Percentiles rank a stretch among this genome's conserved stretches.
Conservation (phyloP, 2,329 filamentous ascomycete genomes). For the Camillea tinctor region DNA sequence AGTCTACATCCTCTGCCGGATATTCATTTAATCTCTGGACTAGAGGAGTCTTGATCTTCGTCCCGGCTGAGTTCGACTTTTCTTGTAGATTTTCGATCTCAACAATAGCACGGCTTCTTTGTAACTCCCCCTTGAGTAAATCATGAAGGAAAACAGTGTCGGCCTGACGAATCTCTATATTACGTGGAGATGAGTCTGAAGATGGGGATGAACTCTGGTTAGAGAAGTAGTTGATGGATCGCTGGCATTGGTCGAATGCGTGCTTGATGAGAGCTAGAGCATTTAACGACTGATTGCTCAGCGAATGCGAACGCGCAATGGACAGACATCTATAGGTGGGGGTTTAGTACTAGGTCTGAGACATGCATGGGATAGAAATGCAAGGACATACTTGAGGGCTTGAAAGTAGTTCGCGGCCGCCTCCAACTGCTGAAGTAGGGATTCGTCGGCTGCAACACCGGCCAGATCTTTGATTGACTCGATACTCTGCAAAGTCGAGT, state of each 20-base stretch:
- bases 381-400: constrained; percentile 69
- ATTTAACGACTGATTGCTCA: constrained; percentile 70
- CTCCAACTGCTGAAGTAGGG: constrained; percentile 74
- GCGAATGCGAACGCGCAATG: constrained; percentile 78
- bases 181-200: constrained; percentile 52
- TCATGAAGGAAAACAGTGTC: constrained; percentile 59
- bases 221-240: constrained; percentile 49
- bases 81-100: constrained; percentile 70
- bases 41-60: constrained; percentile 55
- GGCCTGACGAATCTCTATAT: constrained; percentile 62
- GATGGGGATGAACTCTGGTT: constrained; percentile 30
- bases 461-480: constrained; percentile 87
- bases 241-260: constrained; percentile 61
- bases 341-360: constrained; percentile 15
- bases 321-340: constrained; percentile 66
- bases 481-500: constrained; percentile 85
- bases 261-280: constrained; percentile 82
- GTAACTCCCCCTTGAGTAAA: constrained; percentile 69
- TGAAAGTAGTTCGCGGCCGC: constrained; percentile 80
- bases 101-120: constrained; percentile 81
- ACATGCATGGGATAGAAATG: background rate
- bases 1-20: constrained; percentile 66
- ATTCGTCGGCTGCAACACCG: constrained; percentile 81
- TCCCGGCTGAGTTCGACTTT: constrained; percentile 41
- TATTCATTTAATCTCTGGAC: constrained; percentile 76